Percentiles rank a stretch among this genome's conserved stretches.
Evolutionary conservation across 1,139 yeast genomes (phyloP).

Genomic region (Yamadazyma epiphylla): DNA sequence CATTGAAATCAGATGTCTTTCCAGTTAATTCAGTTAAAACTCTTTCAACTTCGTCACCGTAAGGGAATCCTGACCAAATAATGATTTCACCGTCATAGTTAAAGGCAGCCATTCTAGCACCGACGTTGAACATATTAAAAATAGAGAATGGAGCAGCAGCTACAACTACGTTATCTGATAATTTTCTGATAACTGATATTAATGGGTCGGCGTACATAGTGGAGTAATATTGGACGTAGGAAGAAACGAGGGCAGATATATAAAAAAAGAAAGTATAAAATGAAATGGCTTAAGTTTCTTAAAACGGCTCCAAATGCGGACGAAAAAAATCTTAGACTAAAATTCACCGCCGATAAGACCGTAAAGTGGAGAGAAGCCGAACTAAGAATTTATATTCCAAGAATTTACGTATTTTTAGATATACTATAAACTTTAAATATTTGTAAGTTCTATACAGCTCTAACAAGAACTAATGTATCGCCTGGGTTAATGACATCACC

Average conservation of each 20-base stretch:
- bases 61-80: slow-evolving; percentile 61
- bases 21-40: slow-evolving; percentile 32
- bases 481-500: slow-evolving; percentile 31
- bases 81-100: slow-evolving; percentile 35
- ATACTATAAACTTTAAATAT: too few relatives aligned
- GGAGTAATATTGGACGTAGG: not conserved
- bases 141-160: slow-evolving; percentile 47
- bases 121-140: slow-evolving; percentile 42
- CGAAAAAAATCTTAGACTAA: too few relatives aligned
- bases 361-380: too few relatives aligned
- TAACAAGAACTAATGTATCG: slow-evolving; percentile 13
- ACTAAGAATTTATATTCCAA: too few relatives aligned
- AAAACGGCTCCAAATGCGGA: too few relatives aligned
- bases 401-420: too few relatives aligned
- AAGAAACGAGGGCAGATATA: not conserved
- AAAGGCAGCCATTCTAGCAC: slow-evolving; percentile 56
- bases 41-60: slow-evolving; percentile 38
- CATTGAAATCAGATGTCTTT: slow-evolving; percentile 18
- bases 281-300: too few relatives aligned
- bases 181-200: slow-evolving; percentile 33
- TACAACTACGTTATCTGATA: slow-evolving; percentile 43
- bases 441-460: too few relatives aligned
- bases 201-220: slow-evolving; percentile 28
- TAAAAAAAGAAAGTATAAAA: too few relatives aligned
- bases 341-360: too few relatives aligned